Conservation (phyloP, 257 asterid genomes). For the Ajuga chamaepitys region DNA sequence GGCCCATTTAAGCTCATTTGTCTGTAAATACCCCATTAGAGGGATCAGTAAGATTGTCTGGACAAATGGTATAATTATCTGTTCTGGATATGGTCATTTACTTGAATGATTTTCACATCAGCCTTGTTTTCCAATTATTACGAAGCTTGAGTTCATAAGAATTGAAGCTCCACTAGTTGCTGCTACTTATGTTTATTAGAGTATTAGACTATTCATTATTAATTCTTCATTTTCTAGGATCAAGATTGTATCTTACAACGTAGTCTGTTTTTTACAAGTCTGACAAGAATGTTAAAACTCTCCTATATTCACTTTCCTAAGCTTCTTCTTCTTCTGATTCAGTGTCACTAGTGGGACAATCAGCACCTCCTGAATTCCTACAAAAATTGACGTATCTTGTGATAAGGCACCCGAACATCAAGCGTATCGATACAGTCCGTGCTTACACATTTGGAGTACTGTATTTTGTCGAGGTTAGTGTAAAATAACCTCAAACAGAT, state of each 20-base stretch:
- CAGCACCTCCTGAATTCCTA: conserved; percentile 77
- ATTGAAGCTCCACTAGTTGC: too few relatives aligned
- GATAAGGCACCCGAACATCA: conserved; percentile 68
- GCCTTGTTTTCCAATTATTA: background rate
- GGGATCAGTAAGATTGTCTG: too few relatives aligned
- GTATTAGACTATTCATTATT: too few relatives aligned
- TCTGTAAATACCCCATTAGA: background rate
- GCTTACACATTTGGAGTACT: conserved; percentile 92
- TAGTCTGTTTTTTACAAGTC: background rate
- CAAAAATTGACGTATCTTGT: conserved; percentile 80
- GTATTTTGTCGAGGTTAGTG: conserved; percentile 87
- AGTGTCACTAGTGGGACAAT: conserved; percentile 79
- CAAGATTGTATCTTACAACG: background rate
- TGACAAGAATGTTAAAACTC: background rate
- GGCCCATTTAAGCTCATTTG: background rate
- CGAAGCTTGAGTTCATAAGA: background rate
- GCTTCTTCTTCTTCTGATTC: conserved; percentile 12
- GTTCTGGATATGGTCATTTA: too few relatives aligned
- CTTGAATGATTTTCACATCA: too few relatives aligned
- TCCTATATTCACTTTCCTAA: background rate
- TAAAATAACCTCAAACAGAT: background rate
- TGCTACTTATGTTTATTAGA: too few relatives aligned
- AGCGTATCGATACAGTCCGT: conserved; percentile 84
- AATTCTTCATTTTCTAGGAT: background rate
- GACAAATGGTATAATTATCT: background rate